These are phyloP conservation scores for Mycena epipterygia DNA, from an alignment of 768 basidiomycete genomes.

Conservation along the genomic window DNA sequence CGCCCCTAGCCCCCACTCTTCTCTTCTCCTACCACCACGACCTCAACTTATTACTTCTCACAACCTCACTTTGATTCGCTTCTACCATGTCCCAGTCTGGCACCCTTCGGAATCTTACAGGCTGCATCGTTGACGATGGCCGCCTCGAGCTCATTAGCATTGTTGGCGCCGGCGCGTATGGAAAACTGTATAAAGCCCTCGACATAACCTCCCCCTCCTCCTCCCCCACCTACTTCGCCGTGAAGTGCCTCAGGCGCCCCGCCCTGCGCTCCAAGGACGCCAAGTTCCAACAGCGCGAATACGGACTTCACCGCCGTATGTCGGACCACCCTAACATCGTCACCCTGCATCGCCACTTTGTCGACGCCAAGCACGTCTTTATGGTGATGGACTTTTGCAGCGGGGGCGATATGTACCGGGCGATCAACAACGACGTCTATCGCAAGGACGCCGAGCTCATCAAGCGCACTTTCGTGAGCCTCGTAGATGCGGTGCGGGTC, in stretches of 20 bases:
- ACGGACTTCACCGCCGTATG: slow-evolving; percentile 50
- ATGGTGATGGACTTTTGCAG: slow-evolving; percentile 54
- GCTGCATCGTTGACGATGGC: slow-evolving; percentile 24
- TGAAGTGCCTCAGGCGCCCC: slow-evolving; percentile 66
- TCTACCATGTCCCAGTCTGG: slow-evolving; percentile 18
- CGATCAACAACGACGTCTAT: slow-evolving; percentile 58
- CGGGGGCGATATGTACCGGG: slow-evolving; percentile 62
- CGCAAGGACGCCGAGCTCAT: slow-evolving; percentile 62
- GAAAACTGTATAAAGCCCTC: slow-evolving; percentile 31
- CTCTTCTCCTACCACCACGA: slow-evolving; percentile 11
- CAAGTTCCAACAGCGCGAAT: slow-evolving; percentile 64
- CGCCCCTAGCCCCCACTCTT: neutral
- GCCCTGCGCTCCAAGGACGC: slow-evolving; percentile 56
- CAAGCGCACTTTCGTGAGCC: slow-evolving; percentile 62
- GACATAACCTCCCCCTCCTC: slow-evolving; percentile 11
- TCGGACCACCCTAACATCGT: slow-evolving; percentile 58
- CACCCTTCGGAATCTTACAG: slow-evolving; percentile 25
- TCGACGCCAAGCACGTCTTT: slow-evolving; percentile 62
- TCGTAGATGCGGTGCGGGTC: slow-evolving; percentile 68
- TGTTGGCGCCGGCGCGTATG: slow-evolving; percentile 37
- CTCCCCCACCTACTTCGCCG: slow-evolving; percentile 46
- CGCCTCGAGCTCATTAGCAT: slow-evolving; percentile 18
- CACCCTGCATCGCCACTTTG: slow-evolving; percentile 63
- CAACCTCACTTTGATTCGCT: neutral
- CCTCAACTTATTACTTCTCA: neutral